Evolutionary conservation across 305 asterid genomes (phyloP).

Genomic region (Petunia hybrid): DNA sequence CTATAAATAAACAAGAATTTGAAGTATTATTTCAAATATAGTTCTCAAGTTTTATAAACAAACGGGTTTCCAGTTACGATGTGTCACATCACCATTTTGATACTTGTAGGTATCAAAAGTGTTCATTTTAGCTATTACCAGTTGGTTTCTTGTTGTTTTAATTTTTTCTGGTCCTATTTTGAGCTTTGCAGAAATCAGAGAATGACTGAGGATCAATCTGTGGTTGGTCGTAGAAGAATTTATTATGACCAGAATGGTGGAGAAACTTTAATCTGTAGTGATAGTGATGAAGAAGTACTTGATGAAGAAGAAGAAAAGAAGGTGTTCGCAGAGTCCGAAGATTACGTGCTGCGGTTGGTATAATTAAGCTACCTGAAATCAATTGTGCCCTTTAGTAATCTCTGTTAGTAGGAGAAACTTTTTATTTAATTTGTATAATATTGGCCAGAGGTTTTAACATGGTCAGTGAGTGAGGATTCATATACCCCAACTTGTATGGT

Average conservation of each 20-base stretch:
- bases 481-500: no score
- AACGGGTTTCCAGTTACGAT: neutral
- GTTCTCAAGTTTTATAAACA: no score
- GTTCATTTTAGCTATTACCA: slow-evolving; percentile 27
- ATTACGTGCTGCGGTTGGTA: slow-evolving; percentile 87
- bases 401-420: slow-evolving; percentile 3
- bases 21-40: no score
- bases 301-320: slow-evolving; percentile 94
- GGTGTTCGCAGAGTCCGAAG: slow-evolving; percentile 87
- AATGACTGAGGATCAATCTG: slow-evolving; percentile 99
- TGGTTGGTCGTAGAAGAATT: slow-evolving; percentile 95
- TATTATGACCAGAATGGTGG: slow-evolving; percentile 97
- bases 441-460: no score
- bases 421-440: neutral
- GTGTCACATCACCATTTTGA: slow-evolving; percentile 6
- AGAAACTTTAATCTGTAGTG: slow-evolving; percentile 97
- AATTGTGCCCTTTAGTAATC: slow-evolving; percentile 17
- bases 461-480: no score
- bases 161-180: slow-evolving; percentile 22
- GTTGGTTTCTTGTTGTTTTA: neutral
- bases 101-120: slow-evolving; percentile 10
- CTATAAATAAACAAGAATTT: no score
- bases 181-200: slow-evolving; percentile 84
- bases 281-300: slow-evolving; percentile 90
- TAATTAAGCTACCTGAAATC: slow-evolving; percentile 28